Base-by-base conservation (phyloP, 192 early-diverging fungal genomes). In the Funneliformis geosporum region DNA sequence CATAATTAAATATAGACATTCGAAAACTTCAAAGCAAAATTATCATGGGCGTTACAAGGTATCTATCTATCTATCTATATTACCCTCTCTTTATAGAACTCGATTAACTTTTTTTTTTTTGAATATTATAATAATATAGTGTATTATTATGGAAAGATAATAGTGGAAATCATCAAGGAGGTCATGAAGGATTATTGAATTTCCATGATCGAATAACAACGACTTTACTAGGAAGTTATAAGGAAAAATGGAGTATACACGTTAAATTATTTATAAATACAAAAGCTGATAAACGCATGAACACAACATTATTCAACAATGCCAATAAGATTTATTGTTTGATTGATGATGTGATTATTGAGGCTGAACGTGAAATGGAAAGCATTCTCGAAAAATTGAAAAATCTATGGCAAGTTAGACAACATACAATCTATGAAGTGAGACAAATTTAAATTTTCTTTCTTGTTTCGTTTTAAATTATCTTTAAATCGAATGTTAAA, bases 301-400 rank as follows among this genome's bases (percentile, higher is more conserved):
- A 65, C 33, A 33, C 62, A 33, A 33, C 28, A 38, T 25, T n/a
- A 65, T 65, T 65, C 16, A n/a, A 65, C 12, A 33, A 65, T 9
- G 21, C 28, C 28, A 33, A 12, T 65, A 65, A 65, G 16, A 33
- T 65, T 23, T 86, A 86, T 76, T 86, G 85, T 68, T 82, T 86
- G 80, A 84, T 84, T 0, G 85, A 86, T 6, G 79, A 84, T 62
- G 84, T 85, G 9, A 79, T 86, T 8, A 75, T 86, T 2, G 85
- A 84, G 73, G 84, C 82, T 27, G 84, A 86, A 78, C 75, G 76
- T 43, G 85, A 86, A 64, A 78, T 85, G 60, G 85, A 86, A 64
- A 68, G 68, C 21, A 80, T 86, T 61, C 66, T 86, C 28, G 76
- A 80, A 18, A 73, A 80, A 59, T 68, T 86, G 8, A 86, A 83